Evolutionary conservation across 208 protist species (phyloP).

Genomic region (Angomonas ambiguus): DNA sequence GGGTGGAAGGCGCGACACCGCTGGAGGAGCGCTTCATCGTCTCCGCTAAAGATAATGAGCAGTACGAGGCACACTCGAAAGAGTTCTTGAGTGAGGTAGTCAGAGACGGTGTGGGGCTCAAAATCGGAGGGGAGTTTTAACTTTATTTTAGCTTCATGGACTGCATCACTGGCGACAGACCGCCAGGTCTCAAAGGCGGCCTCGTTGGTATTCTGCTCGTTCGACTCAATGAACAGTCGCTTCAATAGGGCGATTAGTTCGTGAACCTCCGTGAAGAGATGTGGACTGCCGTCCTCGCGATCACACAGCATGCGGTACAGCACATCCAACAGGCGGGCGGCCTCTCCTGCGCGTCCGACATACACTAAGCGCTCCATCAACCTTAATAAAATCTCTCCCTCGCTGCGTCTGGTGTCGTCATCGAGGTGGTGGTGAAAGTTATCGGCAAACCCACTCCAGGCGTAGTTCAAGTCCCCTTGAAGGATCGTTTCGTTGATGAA

Average conservation of each 20-base stretch:
- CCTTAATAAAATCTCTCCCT: slow-evolving; percentile 44
- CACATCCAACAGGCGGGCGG: slow-evolving; percentile 52
- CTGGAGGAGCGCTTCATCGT: slow-evolving; percentile 39
- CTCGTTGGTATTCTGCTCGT: slow-evolving; percentile 13
- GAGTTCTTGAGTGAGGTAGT: slow-evolving; percentile 12
- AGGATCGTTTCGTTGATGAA: slow-evolving; percentile 27
- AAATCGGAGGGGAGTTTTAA: slow-evolving; percentile 33
- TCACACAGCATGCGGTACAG: slow-evolving; percentile 32
- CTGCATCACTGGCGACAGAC: slow-evolving; percentile 37
- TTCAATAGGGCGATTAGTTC: slow-evolving; percentile 48
- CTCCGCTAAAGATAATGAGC: slow-evolving; percentile 66
- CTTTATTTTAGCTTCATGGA: slow-evolving; percentile 27
- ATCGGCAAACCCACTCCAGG: slow-evolving; percentile 13
- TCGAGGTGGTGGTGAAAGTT: slow-evolving; percentile 6
- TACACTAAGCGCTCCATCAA: slow-evolving; percentile 57
- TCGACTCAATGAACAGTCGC: slow-evolving; percentile 39
- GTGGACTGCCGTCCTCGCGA: slow-evolving; percentile 22
- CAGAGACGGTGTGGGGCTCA: background rate
- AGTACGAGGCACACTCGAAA: slow-evolving; percentile 51
- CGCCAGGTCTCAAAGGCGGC: slow-evolving; percentile 32
- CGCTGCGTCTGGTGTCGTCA: slow-evolving; percentile 24
- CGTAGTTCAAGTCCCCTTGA: slow-evolving; percentile 18
- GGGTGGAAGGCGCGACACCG: slow-evolving; percentile 38
- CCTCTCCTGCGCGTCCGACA: slow-evolving; percentile 37
- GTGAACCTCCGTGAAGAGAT: slow-evolving; percentile 59